phyloP scores from a whole-genome alignment of 805 yeast species.

The Saturnispora quitensis region DNA sequence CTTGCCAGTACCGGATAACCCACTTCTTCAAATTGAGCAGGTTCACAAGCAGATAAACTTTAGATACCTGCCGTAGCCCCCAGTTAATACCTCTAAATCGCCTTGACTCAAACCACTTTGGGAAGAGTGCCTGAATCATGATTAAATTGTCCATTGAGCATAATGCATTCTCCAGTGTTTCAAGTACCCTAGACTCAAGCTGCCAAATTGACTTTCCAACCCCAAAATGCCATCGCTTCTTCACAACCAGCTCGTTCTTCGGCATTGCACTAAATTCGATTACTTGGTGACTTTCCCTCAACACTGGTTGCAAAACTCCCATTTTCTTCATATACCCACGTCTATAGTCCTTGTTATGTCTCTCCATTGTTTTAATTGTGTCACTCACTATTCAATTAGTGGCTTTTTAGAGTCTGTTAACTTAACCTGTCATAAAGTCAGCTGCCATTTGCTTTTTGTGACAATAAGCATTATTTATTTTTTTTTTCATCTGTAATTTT shows the following conservation, averaged over 20 bases:
- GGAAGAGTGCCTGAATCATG: slow-evolving; percentile 22
- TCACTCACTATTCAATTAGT: neutral
- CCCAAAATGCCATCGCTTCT: neutral
- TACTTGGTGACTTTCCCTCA: neutral
- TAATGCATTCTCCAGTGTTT: slow-evolving; percentile 18
- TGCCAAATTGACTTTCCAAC: neutral
- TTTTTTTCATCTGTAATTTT: slow-evolving; percentile 13
- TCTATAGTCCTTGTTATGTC: neutral
- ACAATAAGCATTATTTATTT: neutral
- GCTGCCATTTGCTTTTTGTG: neutral
- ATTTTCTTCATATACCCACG: neutral
- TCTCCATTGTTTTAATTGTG: neutral
- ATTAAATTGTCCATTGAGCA: slow-evolving; percentile 24
- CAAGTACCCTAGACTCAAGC: slow-evolving; percentile 8
- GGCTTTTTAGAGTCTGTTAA: neutral
- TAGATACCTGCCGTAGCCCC: slow-evolving; percentile 19
- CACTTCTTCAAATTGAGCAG: slow-evolving; percentile 22
- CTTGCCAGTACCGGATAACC: slow-evolving; percentile 14
- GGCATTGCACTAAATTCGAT: neutral
- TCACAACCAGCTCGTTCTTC: neutral
- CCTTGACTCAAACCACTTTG: slow-evolving; percentile 1
- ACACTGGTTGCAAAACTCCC: neutral
- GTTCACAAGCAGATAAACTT: slow-evolving; percentile 24
- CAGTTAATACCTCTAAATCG: slow-evolving; percentile 12
- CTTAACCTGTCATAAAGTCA: neutral